These are phyloP conservation scores for Bruguiera parviflora DNA, from an alignment of 345 rosid species.

Conservation along the genomic window DNA sequence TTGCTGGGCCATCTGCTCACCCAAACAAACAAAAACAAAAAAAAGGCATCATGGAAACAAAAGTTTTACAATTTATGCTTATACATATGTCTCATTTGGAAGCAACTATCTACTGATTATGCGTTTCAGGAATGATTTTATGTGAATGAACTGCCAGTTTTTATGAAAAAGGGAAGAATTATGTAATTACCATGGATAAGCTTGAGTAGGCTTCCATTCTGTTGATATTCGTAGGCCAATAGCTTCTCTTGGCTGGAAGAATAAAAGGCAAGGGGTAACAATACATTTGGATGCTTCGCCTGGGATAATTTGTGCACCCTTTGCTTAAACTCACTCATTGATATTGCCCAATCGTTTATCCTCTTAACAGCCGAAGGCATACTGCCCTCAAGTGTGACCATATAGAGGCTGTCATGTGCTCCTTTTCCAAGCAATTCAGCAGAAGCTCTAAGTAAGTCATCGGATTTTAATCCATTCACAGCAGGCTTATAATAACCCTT, in stretches of 20 bases:
- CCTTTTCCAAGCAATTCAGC: constrained; percentile 61
- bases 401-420: constrained; percentile 48
- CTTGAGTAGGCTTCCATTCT: constrained; percentile 46
- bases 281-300: constrained; percentile 47
- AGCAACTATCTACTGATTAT: neutral
- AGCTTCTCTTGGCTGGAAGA: constrained; percentile 49
- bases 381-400: constrained; percentile 40
- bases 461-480: constrained; percentile 39
- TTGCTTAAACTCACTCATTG: constrained; percentile 36
- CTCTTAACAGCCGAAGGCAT: constrained; percentile 50
- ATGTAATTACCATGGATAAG: constrained; percentile 47
- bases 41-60: neutral
- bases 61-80: too few species aligned
- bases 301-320: constrained; percentile 48
- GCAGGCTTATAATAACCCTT: constrained; percentile 42
- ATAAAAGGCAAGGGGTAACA: constrained; percentile 51
- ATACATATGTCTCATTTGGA: too few species aligned
- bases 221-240: constrained; percentile 49
- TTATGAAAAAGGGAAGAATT: neutral
- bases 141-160: neutral
- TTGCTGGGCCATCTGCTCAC: too few species aligned
- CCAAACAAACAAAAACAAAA: too few species aligned
- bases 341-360: constrained; percentile 53
- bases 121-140: too few species aligned
- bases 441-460: constrained; percentile 57